Evolutionary conservation across 176 grass and related monocot species (phyloP), one percentile per base, ranked within the genome.

Genomic region (Miscanthus lutarioriparius): DNA sequence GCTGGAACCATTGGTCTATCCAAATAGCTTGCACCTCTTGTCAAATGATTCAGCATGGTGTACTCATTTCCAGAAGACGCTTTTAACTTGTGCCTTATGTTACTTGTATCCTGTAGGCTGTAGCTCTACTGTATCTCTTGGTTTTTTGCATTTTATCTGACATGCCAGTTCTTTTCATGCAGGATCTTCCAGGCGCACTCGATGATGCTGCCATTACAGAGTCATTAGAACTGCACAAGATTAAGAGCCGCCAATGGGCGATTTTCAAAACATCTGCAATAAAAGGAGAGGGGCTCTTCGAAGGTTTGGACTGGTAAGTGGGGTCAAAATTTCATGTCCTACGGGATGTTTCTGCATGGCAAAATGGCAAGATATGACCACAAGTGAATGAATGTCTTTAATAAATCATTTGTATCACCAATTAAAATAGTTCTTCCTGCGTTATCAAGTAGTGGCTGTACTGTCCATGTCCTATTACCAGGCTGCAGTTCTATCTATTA

Each of bases 221-320:
- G 87, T 92, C 97, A 80, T 86, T 99, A 83, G 97, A 99, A 89
- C 93, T 99, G 12, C 97, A 99, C 81, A 99, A 96, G 67, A 96
- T 99, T n/a, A 99, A 99, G 86, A 99, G 85, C 26, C 97, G 97
- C 63, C 97, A 99, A 81, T 99, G 97, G 97, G 84, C 91, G 20
- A 99, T 99, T 84, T 99, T 99, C 80, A 99, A 99, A 85, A 96
- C 97, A 45, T 99, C 97, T 69, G 97, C 97, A 58, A 92, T 99
- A 73, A 99, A 99, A 94, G 97, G 97, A 74, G 97, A 99, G 83
- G 97, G 97, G 1, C 92, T 99, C 81, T 99, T 99, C 84, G 97
- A 99, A 93, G 97, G 97, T 28, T 88, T 99, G 91, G 93, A 99
- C 79, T 99, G 97, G 97, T 99, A 89, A 78, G 89, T 87, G 63